A percentile compares a stretch with the other conserved stretches of the same genome.
phyloP scores from a whole-genome alignment of 2,329 filamentous ascomycete genomes.

The Neofusicoccum cordaticola region DNA sequence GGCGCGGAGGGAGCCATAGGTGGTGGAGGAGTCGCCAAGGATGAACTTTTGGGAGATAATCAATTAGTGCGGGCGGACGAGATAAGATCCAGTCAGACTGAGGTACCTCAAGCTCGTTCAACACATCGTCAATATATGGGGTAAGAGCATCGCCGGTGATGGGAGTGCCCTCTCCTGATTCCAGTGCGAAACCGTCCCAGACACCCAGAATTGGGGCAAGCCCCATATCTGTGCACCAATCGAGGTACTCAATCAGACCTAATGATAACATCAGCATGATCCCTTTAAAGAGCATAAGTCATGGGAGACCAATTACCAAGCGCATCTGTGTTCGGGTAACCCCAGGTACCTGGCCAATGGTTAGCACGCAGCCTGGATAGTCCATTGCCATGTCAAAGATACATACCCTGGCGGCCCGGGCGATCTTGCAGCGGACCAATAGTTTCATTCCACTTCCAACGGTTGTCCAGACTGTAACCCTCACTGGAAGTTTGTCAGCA shows the following conservation, averaged over 20 bases:
- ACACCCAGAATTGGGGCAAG: constrained; percentile 57
- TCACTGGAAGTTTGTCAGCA: constrained; percentile 22
- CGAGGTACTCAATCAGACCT: constrained; percentile 59
- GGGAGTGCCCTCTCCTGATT: constrained; percentile 43
- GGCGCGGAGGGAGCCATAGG: constrained; percentile 58
- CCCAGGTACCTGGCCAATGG: constrained; percentile 47
- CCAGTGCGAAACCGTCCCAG: constrained; percentile 56
- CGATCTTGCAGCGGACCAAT: constrained; percentile 53
- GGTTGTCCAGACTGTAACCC: constrained; percentile 40
- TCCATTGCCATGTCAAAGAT: too few species aligned
- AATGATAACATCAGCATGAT: background rate
- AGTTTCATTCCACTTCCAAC: constrained; percentile 51
- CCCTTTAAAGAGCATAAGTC: background rate
- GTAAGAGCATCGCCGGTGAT: constrained; percentile 50
- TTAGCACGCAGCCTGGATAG: too few species aligned
- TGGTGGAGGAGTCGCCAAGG: constrained; percentile 51
- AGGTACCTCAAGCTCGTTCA: constrained; percentile 56
- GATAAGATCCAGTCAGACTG: too few species aligned
- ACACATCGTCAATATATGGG: constrained; percentile 57
- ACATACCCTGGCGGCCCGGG: constrained; percentile 49
- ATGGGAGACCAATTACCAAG: constrained; percentile 36
- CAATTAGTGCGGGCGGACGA: too few species aligned
- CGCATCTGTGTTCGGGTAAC: constrained; percentile 61
- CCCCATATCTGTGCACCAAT: constrained; percentile 60
- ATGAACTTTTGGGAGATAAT: constrained; percentile 44